A percentile compares a stretch with the other conserved stretches of the same genome.
phyloP scores from a whole-genome alignment of 106 monocot species.

The Alisma plantagoaquatica region DNA sequence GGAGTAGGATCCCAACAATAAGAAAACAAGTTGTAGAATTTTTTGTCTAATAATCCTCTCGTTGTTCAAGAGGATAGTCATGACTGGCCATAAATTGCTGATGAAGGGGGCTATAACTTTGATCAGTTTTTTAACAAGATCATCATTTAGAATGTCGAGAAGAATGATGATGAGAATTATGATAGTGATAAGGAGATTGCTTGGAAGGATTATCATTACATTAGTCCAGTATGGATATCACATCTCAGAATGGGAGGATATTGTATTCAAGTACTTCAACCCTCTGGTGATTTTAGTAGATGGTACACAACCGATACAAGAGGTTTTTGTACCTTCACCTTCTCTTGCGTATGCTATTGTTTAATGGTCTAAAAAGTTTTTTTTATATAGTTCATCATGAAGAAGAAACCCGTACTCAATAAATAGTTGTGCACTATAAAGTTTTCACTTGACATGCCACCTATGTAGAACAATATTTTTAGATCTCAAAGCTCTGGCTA shows the following conservation, averaged over 20 bases:
- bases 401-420: no score
- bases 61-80: conserved; percentile 90
- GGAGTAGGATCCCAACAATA: conserved; percentile 47
- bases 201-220: conserved; percentile 91
- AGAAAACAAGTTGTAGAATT: conserved; percentile 56
- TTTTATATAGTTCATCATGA: no score
- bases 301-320: conserved; percentile 72
- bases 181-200: conserved; percentile 53
- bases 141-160: conserved; percentile 71
- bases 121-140: conserved; percentile 87
- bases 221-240: conserved; percentile 59
- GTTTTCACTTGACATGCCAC: no score
- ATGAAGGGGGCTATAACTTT: conserved; percentile 77
- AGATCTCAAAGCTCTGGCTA: no score
- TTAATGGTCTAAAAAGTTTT: no score
- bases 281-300: conserved; percentile 74
- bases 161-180: conserved; percentile 28
- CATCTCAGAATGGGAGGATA: conserved; percentile 64
- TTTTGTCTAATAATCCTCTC: conserved; percentile 54
- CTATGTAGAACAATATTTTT: no score
- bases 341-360: no score
- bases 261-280: conserved; percentile 81
- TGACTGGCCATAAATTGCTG: conserved; percentile 78
- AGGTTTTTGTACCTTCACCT: no score
- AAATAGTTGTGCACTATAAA: no score